Evolutionary conservation across 192 early-diverging fungal species (phyloP), one percentile per base, ranked within the genome.

Genomic region (Gonapodya prolifera): DNA sequence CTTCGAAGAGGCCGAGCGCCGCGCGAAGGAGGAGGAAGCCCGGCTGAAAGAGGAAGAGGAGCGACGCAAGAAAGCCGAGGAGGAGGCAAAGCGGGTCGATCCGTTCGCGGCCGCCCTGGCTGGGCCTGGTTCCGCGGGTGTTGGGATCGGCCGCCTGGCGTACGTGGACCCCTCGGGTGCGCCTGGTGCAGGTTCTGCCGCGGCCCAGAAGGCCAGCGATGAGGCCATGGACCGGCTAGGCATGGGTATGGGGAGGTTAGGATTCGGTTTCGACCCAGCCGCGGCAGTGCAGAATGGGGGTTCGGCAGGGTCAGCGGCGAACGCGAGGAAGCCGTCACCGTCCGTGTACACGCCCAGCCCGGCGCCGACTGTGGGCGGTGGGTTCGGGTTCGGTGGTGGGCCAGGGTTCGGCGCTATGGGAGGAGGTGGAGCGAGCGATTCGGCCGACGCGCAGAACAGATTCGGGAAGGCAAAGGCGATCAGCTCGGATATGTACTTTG

Each of bases 401-500:
- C n/a, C n/a, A 30, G 80, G 80, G 71, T 80, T 78, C 34, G 80
- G 80, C 73, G 76, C 35, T 30, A 69, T 35, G 1, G 23, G 33
- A 35, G 79, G 79, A 69, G 33, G 79, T 73, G 17, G 71, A 23
- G n/a, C 69, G 13, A 28, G 13, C 2, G 89, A 92, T 30, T 78
- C 82, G 17, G 84, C 80, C 30, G 85, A 89, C 31, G 91, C 93
- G 1, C 83, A 87, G n/a, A 91, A 95, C 69, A 88, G 92, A 77
- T 96, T 98, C 80, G 87, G 87, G 1, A 87, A 81, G 70, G 91
- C 94, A 70, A 96, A 94, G 82, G 86, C 92, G 32, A 96, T 98
- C 75, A 95, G 94, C 33, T 93, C 91, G 29, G 94, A 96, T 80
- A 92, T 96, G 86, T 97, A 91, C 83, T 96, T 97, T 90, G 92